Evolutionary conservation across 331 rosid genomes (phyloP).

Genomic region (Phaseolus coccineus): DNA sequence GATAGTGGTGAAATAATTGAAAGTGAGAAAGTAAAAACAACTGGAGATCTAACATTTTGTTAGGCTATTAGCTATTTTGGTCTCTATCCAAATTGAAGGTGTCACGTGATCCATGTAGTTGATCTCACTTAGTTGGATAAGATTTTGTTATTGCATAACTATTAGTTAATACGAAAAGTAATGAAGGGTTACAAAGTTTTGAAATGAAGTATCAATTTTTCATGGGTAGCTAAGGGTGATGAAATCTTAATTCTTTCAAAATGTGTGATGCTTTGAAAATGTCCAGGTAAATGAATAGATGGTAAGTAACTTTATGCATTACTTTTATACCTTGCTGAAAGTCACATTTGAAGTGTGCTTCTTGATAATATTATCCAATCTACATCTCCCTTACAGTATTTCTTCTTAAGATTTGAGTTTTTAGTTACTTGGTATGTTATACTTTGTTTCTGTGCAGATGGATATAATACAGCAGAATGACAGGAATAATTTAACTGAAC

Average conservation of each 20-base stretch:
- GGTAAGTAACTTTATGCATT: neutral
- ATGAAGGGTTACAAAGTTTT: neutral
- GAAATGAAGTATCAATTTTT: neutral
- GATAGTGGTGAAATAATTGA: constrained; percentile 17
- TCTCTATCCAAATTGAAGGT: neutral
- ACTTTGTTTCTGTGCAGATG: constrained; percentile 51
- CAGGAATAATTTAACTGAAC: constrained; percentile 46
- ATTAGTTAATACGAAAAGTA: constrained; percentile 5
- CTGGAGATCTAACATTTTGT: constrained; percentile 4
- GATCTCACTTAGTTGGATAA: neutral
- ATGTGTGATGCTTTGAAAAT: constrained; percentile 20
- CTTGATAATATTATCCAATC: constrained; percentile 30
- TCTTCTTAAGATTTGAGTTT: constrained; percentile 31
- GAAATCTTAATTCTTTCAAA: constrained; percentile 10
- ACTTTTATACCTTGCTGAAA: neutral
- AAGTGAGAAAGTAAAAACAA: constrained; percentile 16
- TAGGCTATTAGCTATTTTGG: neutral
- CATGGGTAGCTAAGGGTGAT: neutral
- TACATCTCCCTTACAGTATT: neutral
- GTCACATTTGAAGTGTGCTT: constrained; percentile 10
- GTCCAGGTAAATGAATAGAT: constrained; percentile 3
- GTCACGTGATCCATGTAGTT: neutral
- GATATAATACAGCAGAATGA: constrained; percentile 46
- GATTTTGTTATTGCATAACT: neutral
- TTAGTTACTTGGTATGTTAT: constrained; percentile 12